A percentile compares a stretch with the other conserved stretches of the same genome.
These are phyloP conservation scores for Anthoceros angustus DNA, from an alignment of 225 moss, liverwort and hornwort genomes.

Conservation along the genomic window DNA sequence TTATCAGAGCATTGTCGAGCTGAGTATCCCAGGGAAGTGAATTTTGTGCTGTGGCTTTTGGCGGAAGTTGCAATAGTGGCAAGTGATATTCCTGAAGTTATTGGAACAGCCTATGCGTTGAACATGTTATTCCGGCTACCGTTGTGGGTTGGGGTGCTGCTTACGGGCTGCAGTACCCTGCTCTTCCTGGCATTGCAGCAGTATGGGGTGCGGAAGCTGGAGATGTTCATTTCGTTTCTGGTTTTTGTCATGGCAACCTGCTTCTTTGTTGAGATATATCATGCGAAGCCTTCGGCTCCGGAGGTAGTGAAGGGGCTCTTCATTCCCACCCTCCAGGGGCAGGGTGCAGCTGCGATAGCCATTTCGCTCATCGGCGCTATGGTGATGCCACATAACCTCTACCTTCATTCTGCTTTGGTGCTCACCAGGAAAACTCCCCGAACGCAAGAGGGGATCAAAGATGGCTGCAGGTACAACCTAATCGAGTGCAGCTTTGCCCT, in stretches of 20 bases:
- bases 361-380: slow-evolving; percentile 67
- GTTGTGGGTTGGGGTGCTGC: neutral
- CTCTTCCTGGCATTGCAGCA: slow-evolving; percentile 2
- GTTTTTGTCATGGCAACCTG: slow-evolving; percentile 1
- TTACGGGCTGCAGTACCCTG: neutral
- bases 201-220: slow-evolving; percentile 5
- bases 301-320: neutral
- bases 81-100: slow-evolving; percentile 1
- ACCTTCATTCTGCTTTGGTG: slow-evolving; percentile 67
- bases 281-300: neutral
- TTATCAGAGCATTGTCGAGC: slow-evolving; percentile 40
- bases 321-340: slow-evolving; percentile 8
- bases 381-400: slow-evolving; percentile 70
- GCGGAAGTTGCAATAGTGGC: neutral
- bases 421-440: slow-evolving; percentile 7
- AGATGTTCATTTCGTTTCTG: neutral
- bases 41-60: neutral
- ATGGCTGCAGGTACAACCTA: slow-evolving; percentile 36
- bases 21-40: neutral
- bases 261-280: neutral
- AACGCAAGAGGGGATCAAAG: slow-evolving; percentile 10
- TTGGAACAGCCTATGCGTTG: slow-evolving; percentile 1
- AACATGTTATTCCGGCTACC: neutral
- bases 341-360: slow-evolving; percentile 56
- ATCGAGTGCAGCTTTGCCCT: slow-evolving; percentile 37